Conservation (phyloP, 2,329 filamentous ascomycete species). For the Sarocladium kiliense region DNA sequence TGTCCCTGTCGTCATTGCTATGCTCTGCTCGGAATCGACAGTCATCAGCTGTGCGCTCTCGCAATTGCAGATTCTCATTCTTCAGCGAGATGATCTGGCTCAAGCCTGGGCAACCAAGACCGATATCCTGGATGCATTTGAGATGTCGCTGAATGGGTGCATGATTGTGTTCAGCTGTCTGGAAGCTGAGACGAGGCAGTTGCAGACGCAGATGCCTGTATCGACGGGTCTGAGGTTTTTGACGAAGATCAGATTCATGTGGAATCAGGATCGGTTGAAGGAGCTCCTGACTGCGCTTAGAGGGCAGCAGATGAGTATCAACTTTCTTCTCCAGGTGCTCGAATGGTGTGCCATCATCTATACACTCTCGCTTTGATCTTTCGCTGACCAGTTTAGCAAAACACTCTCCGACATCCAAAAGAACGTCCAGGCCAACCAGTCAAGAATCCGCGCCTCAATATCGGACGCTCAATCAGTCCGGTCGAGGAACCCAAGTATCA, state of each 20-base stretch:
- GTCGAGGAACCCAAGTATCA: background rate
- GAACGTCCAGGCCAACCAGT: background rate
- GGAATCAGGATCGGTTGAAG: conserved; percentile 1
- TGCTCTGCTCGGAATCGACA: background rate
- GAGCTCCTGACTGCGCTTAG: background rate
- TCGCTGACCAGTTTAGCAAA: no score
- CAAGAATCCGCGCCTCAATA: background rate
- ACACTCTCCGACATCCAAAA: background rate
- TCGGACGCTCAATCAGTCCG: background rate
- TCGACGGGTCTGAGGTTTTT: background rate
- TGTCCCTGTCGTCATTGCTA: background rate
- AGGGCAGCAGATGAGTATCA: background rate
- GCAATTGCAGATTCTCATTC: background rate
- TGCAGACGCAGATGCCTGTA: background rate
- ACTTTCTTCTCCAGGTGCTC: background rate
- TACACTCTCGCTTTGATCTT: no score
- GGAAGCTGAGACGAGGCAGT: background rate
- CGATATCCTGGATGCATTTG: background rate
- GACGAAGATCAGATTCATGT: background rate
- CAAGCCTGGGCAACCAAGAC: background rate
- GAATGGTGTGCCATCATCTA: background rate
- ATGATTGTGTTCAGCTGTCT: background rate
- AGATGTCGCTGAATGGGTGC: background rate
- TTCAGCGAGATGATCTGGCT: background rate
- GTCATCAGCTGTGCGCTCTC: background rate